Evolutionary conservation across 345 rosid genomes (phyloP).

Genomic region (Salix suchowensis): DNA sequence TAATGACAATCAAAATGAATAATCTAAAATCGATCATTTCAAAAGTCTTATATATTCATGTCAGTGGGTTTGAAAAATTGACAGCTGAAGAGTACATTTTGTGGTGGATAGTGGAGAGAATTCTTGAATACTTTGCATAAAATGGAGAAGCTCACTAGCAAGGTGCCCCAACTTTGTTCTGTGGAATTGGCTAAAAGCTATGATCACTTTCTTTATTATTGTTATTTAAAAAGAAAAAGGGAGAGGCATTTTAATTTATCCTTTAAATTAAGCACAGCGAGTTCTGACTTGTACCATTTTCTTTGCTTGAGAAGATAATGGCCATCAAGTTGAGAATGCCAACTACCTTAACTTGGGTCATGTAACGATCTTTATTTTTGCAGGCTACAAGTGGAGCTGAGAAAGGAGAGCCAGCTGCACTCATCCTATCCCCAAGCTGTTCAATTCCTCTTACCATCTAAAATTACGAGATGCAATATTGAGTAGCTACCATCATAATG

Average conservation of each 20-base stretch:
- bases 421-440: slow-evolving; percentile 77
- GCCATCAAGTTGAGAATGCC: background rate
- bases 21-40: background rate
- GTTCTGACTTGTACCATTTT: background rate
- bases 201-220: background rate
- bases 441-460: slow-evolving; percentile 40
- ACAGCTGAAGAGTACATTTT: background rate
- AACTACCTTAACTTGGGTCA: background rate
- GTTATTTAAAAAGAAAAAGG: too few species aligned
- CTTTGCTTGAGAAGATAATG: background rate
- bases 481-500: slow-evolving; percentile 79
- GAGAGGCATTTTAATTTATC: background rate
- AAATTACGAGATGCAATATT: slow-evolving; percentile 78
- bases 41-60: background rate
- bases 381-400: slow-evolving; percentile 76
- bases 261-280: background rate
- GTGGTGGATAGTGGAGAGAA: background rate
- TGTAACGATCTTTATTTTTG: slow-evolving; percentile 8
- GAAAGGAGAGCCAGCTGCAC: slow-evolving; percentile 94
- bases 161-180: too few species aligned
- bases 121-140: background rate
- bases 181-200: background rate
- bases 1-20: background rate
- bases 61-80: background rate
- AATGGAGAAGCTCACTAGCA: background rate